Conservation (phyloP, 2,329 filamentous ascomycete species). For the Furcasterigmium sp. region DNA sequence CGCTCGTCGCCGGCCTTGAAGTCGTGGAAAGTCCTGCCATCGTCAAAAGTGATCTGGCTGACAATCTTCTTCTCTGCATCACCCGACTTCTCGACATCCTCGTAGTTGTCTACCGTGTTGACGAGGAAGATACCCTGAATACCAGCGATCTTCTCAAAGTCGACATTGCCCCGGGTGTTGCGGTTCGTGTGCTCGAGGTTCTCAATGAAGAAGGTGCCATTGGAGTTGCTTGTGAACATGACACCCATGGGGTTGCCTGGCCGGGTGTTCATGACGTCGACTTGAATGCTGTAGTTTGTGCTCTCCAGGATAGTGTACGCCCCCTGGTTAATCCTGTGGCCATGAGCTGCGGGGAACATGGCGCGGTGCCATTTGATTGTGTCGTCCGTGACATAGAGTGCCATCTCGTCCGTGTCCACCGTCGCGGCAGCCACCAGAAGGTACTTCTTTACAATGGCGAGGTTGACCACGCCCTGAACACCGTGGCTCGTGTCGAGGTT, state of each 20-base stretch:
- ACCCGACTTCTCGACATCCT: conserved; percentile 58
- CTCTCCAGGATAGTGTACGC: conserved; percentile 93
- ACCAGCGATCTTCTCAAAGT: conserved; percentile 89
- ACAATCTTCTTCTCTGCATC: conserved; percentile 60
- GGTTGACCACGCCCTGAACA: conserved; percentile 73
- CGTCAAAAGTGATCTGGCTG: conserved; percentile 89
- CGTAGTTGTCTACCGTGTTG: conserved; percentile 82
- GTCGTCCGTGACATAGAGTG: conserved; percentile 83
- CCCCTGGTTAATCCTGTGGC: conserved; percentile 62
- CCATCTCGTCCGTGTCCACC: conserved; percentile 79
- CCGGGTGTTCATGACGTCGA: conserved; percentile 76
- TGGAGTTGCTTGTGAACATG: conserved; percentile 93
- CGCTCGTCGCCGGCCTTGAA: conserved; percentile 63
- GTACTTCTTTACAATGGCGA: conserved; percentile 81
- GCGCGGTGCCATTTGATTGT: conserved; percentile 84
- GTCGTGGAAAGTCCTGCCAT: conserved; percentile 77
- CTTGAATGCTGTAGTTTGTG: conserved; percentile 95
- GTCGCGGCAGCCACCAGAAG: conserved; percentile 79
- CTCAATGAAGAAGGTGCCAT: conserved; percentile 91
- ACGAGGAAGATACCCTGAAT: conserved; percentile 91
- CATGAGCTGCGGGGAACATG: conserved; percentile 79
- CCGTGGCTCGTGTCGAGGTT: conserved; percentile 68
- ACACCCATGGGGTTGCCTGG: conserved; percentile 72
- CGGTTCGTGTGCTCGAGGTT: conserved; percentile 93
- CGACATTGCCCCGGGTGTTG: conserved; percentile 68